Base-by-base conservation (phyloP, 139 green algal species). In the Diplosphaera chodatii region DNA sequence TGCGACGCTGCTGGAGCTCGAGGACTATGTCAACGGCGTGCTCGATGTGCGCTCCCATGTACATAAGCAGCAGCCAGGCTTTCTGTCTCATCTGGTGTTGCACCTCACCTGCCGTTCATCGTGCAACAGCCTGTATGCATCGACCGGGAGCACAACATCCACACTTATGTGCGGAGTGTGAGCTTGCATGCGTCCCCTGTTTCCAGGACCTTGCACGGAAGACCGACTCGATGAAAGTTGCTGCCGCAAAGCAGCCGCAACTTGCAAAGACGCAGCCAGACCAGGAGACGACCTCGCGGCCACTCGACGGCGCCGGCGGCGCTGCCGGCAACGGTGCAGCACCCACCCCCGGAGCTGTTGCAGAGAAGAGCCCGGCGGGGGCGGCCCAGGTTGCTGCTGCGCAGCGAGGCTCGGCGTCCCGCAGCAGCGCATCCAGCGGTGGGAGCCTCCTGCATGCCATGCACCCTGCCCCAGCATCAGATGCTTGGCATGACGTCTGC, bases 1-100 rank as follows among this genome's bases (percentile, higher is more conserved):
- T 31, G 78, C 75, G 32, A 89, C 83, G 22, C 77, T 88, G 55
- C 91, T 85, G 86, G 72, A 74, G 68, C 73, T 91, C 63, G 67
- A 86, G 27, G 66, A 78, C 13, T 87, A 77, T 33, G 68, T 82
- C 34, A 83, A 83, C 22, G 63, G 33, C 32, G 70, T 76, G 10
- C 48, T 59, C 18, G 48, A 59, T 25, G 48, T 59, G 48, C 48
- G 48, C n/a, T n/a, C n/a, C n/a, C n/a, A n/a, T n/a, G n/a, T n/a
- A n/a, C n/a, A n/a, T n/a, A n/a, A n/a, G n/a, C n/a, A n/a, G n/a
- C n/a, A n/a, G n/a, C n/a, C n/a, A n/a, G n/a, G n/a, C n/a, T n/a
- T n/a, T n/a, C n/a, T n/a, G n/a, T n/a, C n/a, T n/a, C n/a, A n/a
- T n/a, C n/a, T n/a, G n/a, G n/a, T n/a, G n/a, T n/a, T n/a, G n/a